Conservation (phyloP, 2,329 filamentous ascomycete species). For the Stemphylium lycopersici region DNA sequence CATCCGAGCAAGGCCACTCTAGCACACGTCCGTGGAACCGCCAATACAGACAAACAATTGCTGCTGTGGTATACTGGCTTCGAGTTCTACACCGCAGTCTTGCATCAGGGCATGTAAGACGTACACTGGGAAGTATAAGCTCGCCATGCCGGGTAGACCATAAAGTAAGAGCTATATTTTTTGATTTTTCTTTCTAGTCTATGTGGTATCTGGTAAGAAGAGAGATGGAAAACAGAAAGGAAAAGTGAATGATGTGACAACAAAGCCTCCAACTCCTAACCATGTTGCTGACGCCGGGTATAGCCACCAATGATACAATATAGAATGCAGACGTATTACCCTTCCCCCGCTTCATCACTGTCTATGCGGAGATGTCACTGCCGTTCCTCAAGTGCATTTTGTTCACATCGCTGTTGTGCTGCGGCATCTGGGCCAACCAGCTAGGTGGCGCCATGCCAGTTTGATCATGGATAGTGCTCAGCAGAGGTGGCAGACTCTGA, state of each 20-base stretch:
- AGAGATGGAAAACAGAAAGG: not conserved
- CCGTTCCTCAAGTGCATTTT: constrained; percentile 36
- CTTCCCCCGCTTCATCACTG: not conserved
- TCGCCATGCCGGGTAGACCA: not conserved
- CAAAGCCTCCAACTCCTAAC: constrained; percentile 4
- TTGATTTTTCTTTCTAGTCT: not conserved
- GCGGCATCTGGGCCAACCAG: constrained; percentile 68
- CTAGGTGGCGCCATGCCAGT: constrained; percentile 80
- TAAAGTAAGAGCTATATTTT: not conserved
- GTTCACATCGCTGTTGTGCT: constrained; percentile 25
- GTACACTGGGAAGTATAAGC: not conserved
- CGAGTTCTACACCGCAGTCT: too few species aligned
- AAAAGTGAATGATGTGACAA: not conserved
- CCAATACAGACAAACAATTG: too few species aligned
- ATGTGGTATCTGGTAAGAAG: not conserved
- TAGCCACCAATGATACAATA: constrained; percentile 5
- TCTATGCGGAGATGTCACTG: constrained; percentile 24
- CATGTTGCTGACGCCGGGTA: constrained; percentile 14
- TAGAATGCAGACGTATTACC: not conserved
- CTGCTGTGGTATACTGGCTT: too few species aligned
- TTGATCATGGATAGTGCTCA: constrained; percentile 87
- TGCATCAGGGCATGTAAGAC: too few species aligned
- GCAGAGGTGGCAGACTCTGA: constrained; percentile 80
- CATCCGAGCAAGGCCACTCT: too few species aligned
- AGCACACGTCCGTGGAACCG: too few species aligned